phyloP scores from a whole-genome alignment of 371 early-diverging fungal genomes.

The Apophysomyces ossiformis region DNA sequence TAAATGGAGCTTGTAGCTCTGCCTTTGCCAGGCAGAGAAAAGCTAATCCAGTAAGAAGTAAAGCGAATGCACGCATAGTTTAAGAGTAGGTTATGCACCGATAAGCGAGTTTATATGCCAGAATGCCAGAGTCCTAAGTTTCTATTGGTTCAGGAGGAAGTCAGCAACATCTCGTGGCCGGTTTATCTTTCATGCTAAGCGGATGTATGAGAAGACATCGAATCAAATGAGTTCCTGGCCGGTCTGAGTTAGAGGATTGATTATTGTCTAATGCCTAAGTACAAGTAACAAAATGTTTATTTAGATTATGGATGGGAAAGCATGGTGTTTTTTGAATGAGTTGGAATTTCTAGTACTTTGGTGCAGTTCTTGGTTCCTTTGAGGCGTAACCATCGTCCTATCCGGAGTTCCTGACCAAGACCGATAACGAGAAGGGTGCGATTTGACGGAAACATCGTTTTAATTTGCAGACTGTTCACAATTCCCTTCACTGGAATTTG shows the following conservation, averaged over 20 bases:
- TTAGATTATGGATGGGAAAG: conserved; percentile 6
- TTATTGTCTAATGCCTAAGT: neutral
- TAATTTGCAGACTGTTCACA: conserved; percentile 58
- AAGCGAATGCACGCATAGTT: conserved; percentile 11
- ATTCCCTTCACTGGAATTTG: conserved; percentile 62
- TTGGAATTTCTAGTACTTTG: conserved; percentile 52
- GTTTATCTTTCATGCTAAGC: neutral
- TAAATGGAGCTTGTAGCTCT: conserved; percentile 19
- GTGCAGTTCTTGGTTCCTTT: conserved; percentile 74
- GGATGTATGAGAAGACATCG: neutral
- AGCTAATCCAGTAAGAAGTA: neutral
- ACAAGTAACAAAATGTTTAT: neutral
- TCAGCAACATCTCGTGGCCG: conserved; percentile 1
- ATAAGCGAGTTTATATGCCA: neutral
- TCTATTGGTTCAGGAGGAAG: conserved; percentile 3
- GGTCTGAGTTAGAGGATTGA: neutral
- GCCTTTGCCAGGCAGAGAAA: conserved; percentile 1
- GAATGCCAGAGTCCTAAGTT: neutral
- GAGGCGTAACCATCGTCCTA: conserved; percentile 90
- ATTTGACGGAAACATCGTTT: conserved; percentile 51
- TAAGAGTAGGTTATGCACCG: neutral
- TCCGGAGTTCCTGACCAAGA: conserved; percentile 85
- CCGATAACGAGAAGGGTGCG: conserved; percentile 73
- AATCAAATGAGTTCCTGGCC: conserved; percentile 1
- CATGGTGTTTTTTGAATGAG: conserved; percentile 9